Base-by-base conservation (phyloP, 352 stramenopile genomes). In the Elongisporangium anandrum region DNA sequence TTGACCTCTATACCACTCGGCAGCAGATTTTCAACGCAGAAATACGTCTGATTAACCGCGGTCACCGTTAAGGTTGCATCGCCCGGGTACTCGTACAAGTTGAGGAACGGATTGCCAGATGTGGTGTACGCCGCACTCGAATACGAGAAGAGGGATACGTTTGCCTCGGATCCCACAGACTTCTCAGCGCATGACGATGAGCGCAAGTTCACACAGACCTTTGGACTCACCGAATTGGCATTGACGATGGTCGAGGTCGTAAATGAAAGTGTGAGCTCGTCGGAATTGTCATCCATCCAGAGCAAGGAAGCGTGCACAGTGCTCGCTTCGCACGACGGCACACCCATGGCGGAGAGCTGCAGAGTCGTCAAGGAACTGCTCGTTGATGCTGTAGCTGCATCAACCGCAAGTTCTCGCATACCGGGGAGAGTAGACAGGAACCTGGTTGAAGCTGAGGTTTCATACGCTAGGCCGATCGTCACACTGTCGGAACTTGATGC, bases 31-130 rank as follows among this genome's bases (percentile, higher is more conserved):
- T 74, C 68, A 22, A 94, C 61, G 34, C 84, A 94, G 52, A 94
- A 92, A 61, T 85, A 94, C 39, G 77, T 88, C n/a, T 61, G 53
- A 57, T 90, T 94, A 23, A 75, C 65, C 52, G 69, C 69, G 29
- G 72, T 63, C 23, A 92, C 64, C 3, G 69, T 69, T 54, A 92
- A 53, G 3, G 64, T 66, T 12, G 74, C 75, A 19, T 85, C 75
- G 39, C 81, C 81, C 13, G 82, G 82, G 16, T 75, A 66, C 16
- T 66, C 69, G 55, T 94, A 90, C 15, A 87, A 60, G 41, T 85
- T 79, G 50, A 91, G 60, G 57, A 92, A 94, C 15, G 84, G 84
- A 50, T 94, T 94, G 24, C 84, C 82, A 26, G 80, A 81, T 62
- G 86, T 84, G 45, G 88, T 80, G 54, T 89, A 94, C 16, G 67